Percentiles rank a stretch among this genome's conserved stretches.
phyloP scores from a whole-genome alignment of 139 green algal species.

The Yamagishiella unicocca region DNA sequence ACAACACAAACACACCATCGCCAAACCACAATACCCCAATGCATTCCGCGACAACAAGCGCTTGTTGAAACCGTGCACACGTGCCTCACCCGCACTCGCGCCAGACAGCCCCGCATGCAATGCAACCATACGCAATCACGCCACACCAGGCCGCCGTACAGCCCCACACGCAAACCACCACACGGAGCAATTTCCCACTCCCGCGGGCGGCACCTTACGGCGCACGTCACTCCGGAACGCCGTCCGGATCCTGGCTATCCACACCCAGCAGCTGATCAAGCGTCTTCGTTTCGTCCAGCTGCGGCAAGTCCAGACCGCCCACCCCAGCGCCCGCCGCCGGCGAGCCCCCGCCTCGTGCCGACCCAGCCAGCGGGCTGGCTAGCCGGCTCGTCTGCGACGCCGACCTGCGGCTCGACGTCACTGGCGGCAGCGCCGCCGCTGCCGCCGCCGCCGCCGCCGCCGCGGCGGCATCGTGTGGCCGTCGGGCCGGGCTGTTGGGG shows the following conservation, averaged over 20 bases:
- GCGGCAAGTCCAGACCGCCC: background rate
- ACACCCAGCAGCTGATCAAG: constrained; percentile 14
- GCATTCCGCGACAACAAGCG: too few species aligned
- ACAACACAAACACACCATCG: too few species aligned
- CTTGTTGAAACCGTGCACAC: too few species aligned
- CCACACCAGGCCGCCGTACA: too few species aligned
- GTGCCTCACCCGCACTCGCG: too few species aligned
- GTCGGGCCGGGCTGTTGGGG: background rate
- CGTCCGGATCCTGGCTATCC: background rate
- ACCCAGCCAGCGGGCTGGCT: constrained; percentile 12
- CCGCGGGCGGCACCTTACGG: too few species aligned
- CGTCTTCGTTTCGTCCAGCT: constrained; percentile 42
- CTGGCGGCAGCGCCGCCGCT: constrained; percentile 20
- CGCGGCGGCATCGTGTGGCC: background rate
- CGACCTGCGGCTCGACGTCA: constrained; percentile 29
- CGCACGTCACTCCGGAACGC: too few species aligned
- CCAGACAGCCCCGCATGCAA: too few species aligned
- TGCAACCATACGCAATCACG: too few species aligned
- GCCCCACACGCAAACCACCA: too few species aligned
- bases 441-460: background rate
- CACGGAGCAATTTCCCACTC: too few species aligned
- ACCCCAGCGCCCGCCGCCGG: background rate
- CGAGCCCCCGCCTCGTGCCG: background rate
- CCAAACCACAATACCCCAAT: too few species aligned
- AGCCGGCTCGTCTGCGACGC: constrained; percentile 34